A percentile compares a stretch with the other conserved stretches of the same genome.
phyloP scores from a whole-genome alignment of 1,284 basidiomycete genomes.

The Sporisorium scitamineum region DNA sequence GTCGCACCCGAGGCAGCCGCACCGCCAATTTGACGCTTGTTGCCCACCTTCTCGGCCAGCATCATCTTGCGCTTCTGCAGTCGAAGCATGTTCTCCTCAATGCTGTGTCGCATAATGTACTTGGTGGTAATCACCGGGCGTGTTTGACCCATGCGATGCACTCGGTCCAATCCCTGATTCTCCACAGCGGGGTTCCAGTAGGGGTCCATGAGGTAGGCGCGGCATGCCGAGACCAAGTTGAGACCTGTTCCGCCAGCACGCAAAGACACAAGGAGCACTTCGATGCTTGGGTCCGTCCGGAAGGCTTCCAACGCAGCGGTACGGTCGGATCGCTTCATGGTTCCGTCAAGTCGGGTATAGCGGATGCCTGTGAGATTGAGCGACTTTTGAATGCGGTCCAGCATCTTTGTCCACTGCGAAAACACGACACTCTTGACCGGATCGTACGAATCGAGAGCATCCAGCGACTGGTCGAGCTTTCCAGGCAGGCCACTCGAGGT shows the following conservation, averaged over 20 bases:
- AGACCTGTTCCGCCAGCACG: conserved; percentile 73
- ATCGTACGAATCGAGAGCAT: conserved; percentile 32
- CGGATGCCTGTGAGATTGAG: conserved; percentile 60
- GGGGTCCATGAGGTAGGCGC: conserved; percentile 94
- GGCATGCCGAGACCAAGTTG: conserved; percentile 75
- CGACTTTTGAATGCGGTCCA: conserved; percentile 62
- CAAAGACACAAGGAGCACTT: conserved; percentile 65
- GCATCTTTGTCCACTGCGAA: conserved; percentile 72
- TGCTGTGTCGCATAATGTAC: conserved; percentile 64
- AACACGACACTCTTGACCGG: conserved; percentile 69
- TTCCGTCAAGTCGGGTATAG: conserved; percentile 60
- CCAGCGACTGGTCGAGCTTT: conserved; percentile 31
- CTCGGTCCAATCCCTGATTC: conserved; percentile 66
- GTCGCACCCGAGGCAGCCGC: neutral
- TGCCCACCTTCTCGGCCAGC: conserved; percentile 64
- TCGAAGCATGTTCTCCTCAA: conserved; percentile 67
- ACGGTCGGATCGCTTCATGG: conserved; percentile 61
- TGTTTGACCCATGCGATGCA: conserved; percentile 65
- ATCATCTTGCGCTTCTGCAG: conserved; percentile 65
- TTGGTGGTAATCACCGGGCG: conserved; percentile 66
- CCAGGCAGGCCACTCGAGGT: conserved; percentile 21
- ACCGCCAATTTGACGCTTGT: conserved; percentile 35
- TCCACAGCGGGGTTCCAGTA: conserved; percentile 98
- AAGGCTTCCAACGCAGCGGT: conserved; percentile 56
- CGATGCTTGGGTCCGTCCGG: conserved; percentile 54